Base-by-base conservation (phyloP, 192 early-diverging fungal species). In the Linnemannia elongata region DNA sequence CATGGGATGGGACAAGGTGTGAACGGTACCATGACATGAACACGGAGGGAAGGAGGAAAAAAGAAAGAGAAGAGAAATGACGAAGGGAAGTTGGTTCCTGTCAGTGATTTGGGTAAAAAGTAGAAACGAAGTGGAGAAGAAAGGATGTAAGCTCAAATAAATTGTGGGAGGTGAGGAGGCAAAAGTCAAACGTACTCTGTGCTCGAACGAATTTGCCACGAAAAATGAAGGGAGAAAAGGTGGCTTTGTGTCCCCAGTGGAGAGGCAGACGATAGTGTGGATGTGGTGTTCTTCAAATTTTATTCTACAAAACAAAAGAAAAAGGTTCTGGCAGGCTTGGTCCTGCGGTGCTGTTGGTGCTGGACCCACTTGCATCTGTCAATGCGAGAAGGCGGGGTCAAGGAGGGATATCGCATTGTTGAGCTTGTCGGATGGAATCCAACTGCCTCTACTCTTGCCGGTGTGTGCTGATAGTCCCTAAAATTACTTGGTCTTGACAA, bases 401-500 rank as follows among this genome's bases (percentile, higher is more conserved):
- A 66, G 60, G 27, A 33, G 35, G 60, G 27, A 66, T 66, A 66
- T 66, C 27, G 13, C 35, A 12, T 33, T 27, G 27, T 33, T 30
- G 27, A 12, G 44, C 60, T 66, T 66, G 30, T 66, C 10, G 60
- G 13, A 33, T 66, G 60, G 60, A 33, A 13, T 66, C 60, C 33
- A 30, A 57, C 60, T 30, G 27, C 30, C 12, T 15, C 13, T 7
- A 30, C 17, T 13, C 8, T 27, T n/a, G 12, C 12, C 60, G 10
- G n/a, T 6, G n/a, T 66, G 10, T 33, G n/a, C 27, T 52, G 49
- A 18, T 5, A 22, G 49, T 33, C 30, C 60, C 33, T 66, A 7
- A 15, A 33, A 35, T 66, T 94, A 97, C 89, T 97, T 97, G 79
- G 96, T 97, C 75, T 96, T 95, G 81, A 96, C 89, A 74, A 94